Evolutionary conservation across 164 flowering plant genomes (phyloP), one percentile per base, ranked within the genome.

Genomic region (Cinnamomum micranthum): DNA sequence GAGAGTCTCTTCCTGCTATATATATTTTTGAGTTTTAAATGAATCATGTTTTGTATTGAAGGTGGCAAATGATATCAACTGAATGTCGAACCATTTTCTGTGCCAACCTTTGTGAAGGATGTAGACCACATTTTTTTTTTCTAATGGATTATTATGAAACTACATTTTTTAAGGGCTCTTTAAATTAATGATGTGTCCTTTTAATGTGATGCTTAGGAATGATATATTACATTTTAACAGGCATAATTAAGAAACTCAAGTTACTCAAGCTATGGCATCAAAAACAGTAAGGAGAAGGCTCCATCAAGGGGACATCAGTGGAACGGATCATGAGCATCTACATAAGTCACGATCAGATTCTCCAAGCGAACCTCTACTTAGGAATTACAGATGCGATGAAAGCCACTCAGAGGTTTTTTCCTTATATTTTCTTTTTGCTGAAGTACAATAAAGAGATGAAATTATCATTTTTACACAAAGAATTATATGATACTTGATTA

Each of bases 291-390:
- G 69, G 69, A 67, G 47, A 20, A 17, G 98, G 78, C 87, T 90
- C 51, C 92, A 87, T 80, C 93, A 92, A 77, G 87, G 92, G 22
- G 95, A 92, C 79, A 89, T 90, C 33, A 94, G 82, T 81, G 97
- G 92, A 14, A 85, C 73, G 76, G 77, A 72, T 59, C 72, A 78
- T 58, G 95, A 92, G 74, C 85, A 81, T 68, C 72, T 83, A 17
- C 88, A 87, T 2, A 28, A 82, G 4, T 78, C 86, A 4, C 81
- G 73, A 59, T 66, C 74, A 13, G 90, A 86, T 75, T 71, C 82
- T 51, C 79, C 92, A 76, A 83, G 75, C 71, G 95, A 92, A 77
- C 98, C 98, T 69, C 84, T 94, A 55, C 88, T 94, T 50, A 92
- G 88, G 31, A 74, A 81, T 70, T 28, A 73, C 75, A 81, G 84